Conservation (phyloP, 495 filamentous ascomycete genomes). For the Achaetomiella virescens region DNA sequence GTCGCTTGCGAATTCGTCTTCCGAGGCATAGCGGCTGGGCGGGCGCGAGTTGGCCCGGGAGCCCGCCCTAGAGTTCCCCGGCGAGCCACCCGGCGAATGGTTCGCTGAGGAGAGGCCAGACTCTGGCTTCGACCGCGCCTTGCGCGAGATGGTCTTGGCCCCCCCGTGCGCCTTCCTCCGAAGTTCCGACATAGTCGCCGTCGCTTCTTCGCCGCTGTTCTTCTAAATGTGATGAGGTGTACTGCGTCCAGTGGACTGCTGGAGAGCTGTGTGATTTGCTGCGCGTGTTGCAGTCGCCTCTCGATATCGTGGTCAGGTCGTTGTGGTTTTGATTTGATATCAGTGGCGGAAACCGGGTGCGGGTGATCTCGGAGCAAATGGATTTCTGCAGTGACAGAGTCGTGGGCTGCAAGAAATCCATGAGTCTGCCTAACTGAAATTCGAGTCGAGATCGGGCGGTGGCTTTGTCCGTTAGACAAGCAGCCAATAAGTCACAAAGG, state of each 20-base stretch:
- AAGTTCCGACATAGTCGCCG: constrained; percentile 61
- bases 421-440: neutral
- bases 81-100: constrained; percentile 29
- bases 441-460: neutral
- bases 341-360: neutral
- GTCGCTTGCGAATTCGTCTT: constrained; percentile 70
- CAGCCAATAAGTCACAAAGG: neutral
- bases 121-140: constrained; percentile 67
- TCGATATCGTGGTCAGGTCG: neutral
- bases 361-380: constrained; percentile 1
- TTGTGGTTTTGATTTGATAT: neutral
- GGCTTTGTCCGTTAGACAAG: neutral
- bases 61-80: constrained; percentile 16
- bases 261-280: neutral
- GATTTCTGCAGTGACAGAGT: neutral
- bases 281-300: neutral
- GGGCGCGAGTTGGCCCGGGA: constrained; percentile 46
- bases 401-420: constrained; percentile 3
- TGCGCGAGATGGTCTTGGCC: constrained; percentile 88
- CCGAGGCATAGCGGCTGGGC: constrained; percentile 59
- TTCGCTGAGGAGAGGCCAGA: constrained; percentile 53
- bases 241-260: neutral
- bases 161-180: constrained; percentile 74
- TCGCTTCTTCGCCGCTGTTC: neutral
- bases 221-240: neutral